Base-by-base conservation (phyloP, 176 grass and related monocot species). In the Aegilops sharonensis region DNA sequence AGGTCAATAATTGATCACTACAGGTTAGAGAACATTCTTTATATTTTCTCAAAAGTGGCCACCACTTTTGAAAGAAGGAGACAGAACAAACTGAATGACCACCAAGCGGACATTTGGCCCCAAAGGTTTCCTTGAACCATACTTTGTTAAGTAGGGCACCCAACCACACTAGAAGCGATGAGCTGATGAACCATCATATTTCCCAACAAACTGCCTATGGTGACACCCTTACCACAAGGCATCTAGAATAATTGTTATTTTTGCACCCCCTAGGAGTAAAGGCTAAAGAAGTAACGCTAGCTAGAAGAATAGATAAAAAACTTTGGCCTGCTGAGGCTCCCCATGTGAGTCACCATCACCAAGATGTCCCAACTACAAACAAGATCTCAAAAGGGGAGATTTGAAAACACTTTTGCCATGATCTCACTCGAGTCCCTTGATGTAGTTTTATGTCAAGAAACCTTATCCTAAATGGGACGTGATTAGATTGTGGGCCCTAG, bases 281-380 rank as follows among this genome's bases (percentile, higher is more conserved):
- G 81, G 64, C 77, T 91, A 85, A 88, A 85, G 62, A 81, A 86
- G n/a, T 68, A 68, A 81, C 61, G 88, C 88, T 81, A 85, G 71
- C 84, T 72, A 59, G 54, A 57, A 57, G 3, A 59, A 59, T 59
- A 21, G 8, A 21, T 50, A 10, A 48, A 65, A 88, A 82, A 64
- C 31, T 45, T 57, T 84, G 54, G 63, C 79, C 39, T 66, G 76
- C 25, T 64, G 79, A 92, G 85, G 56, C 74, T 74, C 71, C 37
- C 81, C 91, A 87, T 92, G 85, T 84, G 88, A 71, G 91, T 87
- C 88, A 73, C 88, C 85, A 92, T 90, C 91, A 89, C 88, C 85
- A 80, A 92, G 88, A 92, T 92, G 91, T 85, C 70, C 88, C 91
- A 92, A 90, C 88, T 90, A 87, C 91, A 92, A 90, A 90, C 91